Percentiles rank a stretch among this genome's conserved stretches.
phyloP scores from a whole-genome alignment of 2,329 filamentous ascomycete species.

The Shiraia bambusicola region DNA sequence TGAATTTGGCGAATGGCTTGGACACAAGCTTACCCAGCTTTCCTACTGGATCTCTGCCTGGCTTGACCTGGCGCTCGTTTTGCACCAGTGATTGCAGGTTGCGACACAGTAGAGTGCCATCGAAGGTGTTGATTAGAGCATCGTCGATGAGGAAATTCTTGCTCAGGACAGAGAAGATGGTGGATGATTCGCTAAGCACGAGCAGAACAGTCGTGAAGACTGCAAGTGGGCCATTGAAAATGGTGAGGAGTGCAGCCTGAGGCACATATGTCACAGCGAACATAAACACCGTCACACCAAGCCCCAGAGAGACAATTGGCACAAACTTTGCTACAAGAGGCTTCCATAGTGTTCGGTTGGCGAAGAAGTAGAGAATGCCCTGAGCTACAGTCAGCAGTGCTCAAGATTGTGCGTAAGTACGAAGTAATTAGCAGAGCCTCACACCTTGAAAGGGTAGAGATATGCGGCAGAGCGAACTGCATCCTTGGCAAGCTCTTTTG shows the following conservation, averaged over 20 bases:
- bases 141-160: slow-evolving; percentile 78
- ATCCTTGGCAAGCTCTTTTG: slow-evolving; percentile 64
- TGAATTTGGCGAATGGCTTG: slow-evolving; percentile 57
- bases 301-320: slow-evolving; percentile 68
- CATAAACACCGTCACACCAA: slow-evolving; percentile 74
- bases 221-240: slow-evolving; percentile 81
- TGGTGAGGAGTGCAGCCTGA: slow-evolving; percentile 77
- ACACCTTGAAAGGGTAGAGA: slow-evolving; percentile 77
- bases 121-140: slow-evolving; percentile 84
- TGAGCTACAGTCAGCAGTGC: slow-evolving; percentile 29
- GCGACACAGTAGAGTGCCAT: slow-evolving; percentile 63
- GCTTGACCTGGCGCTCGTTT: slow-evolving; percentile 71
- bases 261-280: slow-evolving; percentile 86
- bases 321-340: slow-evolving; percentile 60
- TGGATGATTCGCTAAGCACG: slow-evolving; percentile 55
- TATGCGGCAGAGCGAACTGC: slow-evolving; percentile 77
- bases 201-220: slow-evolving; percentile 72
- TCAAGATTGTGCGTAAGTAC: not conserved
- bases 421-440: slow-evolving; percentile 3
- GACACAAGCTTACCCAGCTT: slow-evolving; percentile 59
- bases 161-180: slow-evolving; percentile 56
- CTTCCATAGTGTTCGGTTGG: slow-evolving; percentile 60
- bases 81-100: slow-evolving; percentile 65
- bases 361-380: slow-evolving; percentile 62
- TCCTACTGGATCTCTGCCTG: slow-evolving; percentile 53